Base-by-base conservation (phyloP, 495 filamentous ascomycete species). In the Penicillium fimorum region DNA sequence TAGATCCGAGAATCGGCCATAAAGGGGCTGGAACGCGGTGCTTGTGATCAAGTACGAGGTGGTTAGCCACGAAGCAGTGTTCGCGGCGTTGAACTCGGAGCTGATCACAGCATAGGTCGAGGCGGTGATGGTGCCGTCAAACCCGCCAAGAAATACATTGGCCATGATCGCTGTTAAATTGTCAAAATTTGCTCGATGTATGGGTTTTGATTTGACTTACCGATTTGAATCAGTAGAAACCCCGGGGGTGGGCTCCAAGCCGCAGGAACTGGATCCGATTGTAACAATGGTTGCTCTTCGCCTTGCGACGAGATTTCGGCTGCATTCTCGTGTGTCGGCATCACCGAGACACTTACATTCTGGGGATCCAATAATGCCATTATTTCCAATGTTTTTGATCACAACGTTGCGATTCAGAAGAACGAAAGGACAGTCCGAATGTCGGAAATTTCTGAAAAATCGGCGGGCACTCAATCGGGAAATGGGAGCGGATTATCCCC, bases 61-160 rank as follows among this genome's bases (percentile, higher is more conserved):
- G 9, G 86, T 83, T 17, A 90, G 62, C 87, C 86, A 90, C 47
- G 76, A 84, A 2, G 83, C 83, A 35, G 80, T 78, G 8, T 76
- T 77, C 15, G 87, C 73, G n/a, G 78, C 80, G 40, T 83, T 76
- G 69, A 89, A 89, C 56, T 88, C 84, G 29, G 87, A 89, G 59
- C 80, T 83, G 62, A 88, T 88, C 15, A 86, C 72, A 8, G 83
- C 83, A 50, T 87, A 87, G 4, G 84, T 87, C 10, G 84, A 79
- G 0, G 84, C 84, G 1, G 83, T 87, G 62, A 87, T 87, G 18
- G 84, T 88, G 12, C 83, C 80, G 57, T 87, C 84, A 58, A 87
- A 86, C 8, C 83, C 85, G 30, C 79, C 78, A 12, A 88, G 76
- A 47, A 88, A 87, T 4, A 87, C 83, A 47, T 86, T 86, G 24